These are phyloP conservation scores for Suillus hirtellus DNA, from an alignment of 768 basidiomycete species.

Conservation along the genomic window DNA sequence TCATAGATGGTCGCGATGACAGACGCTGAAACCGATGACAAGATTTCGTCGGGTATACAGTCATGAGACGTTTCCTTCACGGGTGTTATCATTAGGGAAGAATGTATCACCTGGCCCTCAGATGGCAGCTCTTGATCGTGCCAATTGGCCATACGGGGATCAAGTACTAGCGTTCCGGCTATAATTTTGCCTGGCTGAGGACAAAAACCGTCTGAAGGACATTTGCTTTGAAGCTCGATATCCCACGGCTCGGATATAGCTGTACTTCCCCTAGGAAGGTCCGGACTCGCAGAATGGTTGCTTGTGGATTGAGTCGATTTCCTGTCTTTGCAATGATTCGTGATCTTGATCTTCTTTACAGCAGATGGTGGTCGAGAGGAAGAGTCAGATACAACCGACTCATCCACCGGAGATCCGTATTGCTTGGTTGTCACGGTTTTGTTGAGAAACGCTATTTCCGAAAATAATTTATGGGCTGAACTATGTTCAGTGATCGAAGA, in stretches of 20 bases:
- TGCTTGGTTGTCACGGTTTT: constrained; percentile 16
- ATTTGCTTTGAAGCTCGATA: constrained; percentile 45
- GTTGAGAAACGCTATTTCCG: constrained; percentile 48
- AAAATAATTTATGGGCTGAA: constrained; percentile 36
- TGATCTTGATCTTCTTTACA: constrained; percentile 12
- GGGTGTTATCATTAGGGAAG: constrained; percentile 1
- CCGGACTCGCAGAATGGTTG: neutral
- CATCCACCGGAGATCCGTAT: constrained; percentile 7
- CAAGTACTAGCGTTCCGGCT: constrained; percentile 36
- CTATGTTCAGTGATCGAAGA: constrained; percentile 6
- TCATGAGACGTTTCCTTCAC: neutral
- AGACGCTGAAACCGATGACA: constrained; percentile 2
- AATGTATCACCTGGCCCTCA: constrained; percentile 3
- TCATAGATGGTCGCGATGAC: constrained; percentile 30
- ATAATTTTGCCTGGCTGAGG: constrained; percentile 17
- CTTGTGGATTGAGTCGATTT: neutral
- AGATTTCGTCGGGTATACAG: neutral
- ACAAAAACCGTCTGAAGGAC: constrained; percentile 23
- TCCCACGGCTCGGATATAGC: constrained; percentile 54
- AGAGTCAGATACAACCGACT: no score
- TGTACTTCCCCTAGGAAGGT: constrained; percentile 6
- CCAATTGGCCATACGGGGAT: constrained; percentile 36
- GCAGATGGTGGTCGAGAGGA: constrained; percentile 15
- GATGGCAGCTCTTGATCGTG: constrained; percentile 15
- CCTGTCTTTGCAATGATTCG: constrained; percentile 8